phyloP scores from a whole-genome alignment of 257 asterid species.

The Solanum corneliomulleri region DNA sequence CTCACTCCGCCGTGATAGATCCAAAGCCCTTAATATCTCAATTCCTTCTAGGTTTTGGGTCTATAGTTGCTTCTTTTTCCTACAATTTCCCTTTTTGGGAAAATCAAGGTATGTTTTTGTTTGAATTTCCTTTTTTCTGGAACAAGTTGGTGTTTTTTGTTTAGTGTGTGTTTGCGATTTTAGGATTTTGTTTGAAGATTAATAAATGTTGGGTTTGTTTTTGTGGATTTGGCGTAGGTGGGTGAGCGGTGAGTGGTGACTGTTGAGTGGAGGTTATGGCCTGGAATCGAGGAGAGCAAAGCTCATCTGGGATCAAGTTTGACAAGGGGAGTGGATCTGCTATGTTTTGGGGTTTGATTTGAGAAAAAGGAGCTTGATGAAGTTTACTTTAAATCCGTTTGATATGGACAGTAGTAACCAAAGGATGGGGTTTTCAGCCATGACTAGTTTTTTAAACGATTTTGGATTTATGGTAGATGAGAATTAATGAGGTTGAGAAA shows the following conservation, averaged over 20 bases:
- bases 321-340: constrained; percentile 8
- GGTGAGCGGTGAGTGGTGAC: background rate
- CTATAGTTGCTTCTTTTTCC: background rate
- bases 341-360: background rate
- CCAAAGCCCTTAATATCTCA: background rate
- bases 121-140: background rate
- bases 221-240: background rate
- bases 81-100: background rate
- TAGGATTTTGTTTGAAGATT: constrained; percentile 8
- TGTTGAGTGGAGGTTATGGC: constrained; percentile 23
- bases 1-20: background rate
- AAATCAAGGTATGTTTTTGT: background rate
- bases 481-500: no score
- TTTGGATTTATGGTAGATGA: background rate
- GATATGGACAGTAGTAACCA: constrained; percentile 22
- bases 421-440: constrained; percentile 1
- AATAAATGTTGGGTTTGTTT: background rate
- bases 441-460: constrained; percentile 39
- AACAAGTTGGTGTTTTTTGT: background rate
- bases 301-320: constrained; percentile 3
- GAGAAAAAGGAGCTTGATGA: constrained; percentile 4
- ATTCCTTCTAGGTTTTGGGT: background rate
- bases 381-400: constrained; percentile 57
- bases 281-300: constrained; percentile 19
- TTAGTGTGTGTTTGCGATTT: background rate